Percentiles rank a stretch among this genome's conserved stretches.
These are phyloP conservation scores for Brassica hybrid DNA, from an alignment of 441 rosid species.

Conservation along the genomic window DNA sequence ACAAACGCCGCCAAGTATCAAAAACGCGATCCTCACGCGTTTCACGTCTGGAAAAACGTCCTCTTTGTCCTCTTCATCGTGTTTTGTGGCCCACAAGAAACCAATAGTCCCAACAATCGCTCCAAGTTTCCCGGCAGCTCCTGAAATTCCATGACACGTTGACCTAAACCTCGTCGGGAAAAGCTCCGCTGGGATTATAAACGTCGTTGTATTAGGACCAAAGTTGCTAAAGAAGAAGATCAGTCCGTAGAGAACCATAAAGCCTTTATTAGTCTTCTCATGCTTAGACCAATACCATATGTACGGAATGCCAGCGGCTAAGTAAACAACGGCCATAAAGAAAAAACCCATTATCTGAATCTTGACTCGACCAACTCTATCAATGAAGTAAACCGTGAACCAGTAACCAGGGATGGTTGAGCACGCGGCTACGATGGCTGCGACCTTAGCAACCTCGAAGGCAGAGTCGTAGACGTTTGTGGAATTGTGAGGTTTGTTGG, in stretches of 20 bases:
- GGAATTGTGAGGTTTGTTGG: neutral
- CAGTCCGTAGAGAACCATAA: slow-evolving; percentile 55
- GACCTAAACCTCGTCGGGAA: slow-evolving; percentile 83
- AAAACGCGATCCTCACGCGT: slow-evolving; percentile 49
- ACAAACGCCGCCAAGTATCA: slow-evolving; percentile 59
- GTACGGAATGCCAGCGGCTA: slow-evolving; percentile 60
- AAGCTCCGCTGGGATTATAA: slow-evolving; percentile 78
- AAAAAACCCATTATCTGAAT: slow-evolving; percentile 71
- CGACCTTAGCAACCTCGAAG: slow-evolving; percentile 47
- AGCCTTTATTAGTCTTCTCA: slow-evolving; percentile 37
- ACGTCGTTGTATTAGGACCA: slow-evolving; percentile 87
- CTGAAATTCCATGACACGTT: slow-evolving; percentile 81
- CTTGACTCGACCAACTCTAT: slow-evolving; percentile 59
- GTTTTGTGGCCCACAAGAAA: slow-evolving; percentile 56
- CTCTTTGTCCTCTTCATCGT: neutral
- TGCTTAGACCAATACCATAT: slow-evolving; percentile 42
- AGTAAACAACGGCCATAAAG: slow-evolving; percentile 60
- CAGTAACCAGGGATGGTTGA: slow-evolving; percentile 77
- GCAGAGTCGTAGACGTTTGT: slow-evolving; percentile 49
- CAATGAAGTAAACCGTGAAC: slow-evolving; percentile 64
- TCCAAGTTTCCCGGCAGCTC: slow-evolving; percentile 73
- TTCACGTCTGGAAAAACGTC: slow-evolving; percentile 20
- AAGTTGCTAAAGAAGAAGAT: slow-evolving; percentile 73
- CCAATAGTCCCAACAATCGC: slow-evolving; percentile 68
- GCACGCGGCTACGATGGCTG: slow-evolving; percentile 55